Base-by-base conservation (phyloP, 495 filamentous ascomycete genomes). In the Parathielavia appendiculata region DNA sequence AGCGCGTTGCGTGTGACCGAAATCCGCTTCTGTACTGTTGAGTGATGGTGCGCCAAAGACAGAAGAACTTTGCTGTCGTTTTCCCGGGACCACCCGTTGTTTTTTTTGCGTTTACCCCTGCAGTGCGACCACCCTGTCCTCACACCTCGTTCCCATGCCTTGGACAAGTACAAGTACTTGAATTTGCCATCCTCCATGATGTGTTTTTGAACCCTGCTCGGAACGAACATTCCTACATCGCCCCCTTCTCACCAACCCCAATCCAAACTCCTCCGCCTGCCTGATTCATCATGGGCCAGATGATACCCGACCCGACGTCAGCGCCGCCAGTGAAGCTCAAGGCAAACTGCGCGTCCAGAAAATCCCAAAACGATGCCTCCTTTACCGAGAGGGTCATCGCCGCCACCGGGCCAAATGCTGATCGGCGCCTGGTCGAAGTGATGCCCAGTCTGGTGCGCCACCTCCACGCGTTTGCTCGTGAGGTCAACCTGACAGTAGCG, bases 321-420 rank as follows among this genome's bases (percentile, higher is more conserved):
- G 20, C 22, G 11, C 23, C 56, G 26, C 26, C 61, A 35, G 46
- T 52, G n/a, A 54, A 19, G 22, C 22, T 53, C 36, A 56, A 43
- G 14, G 14, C 44, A 32, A 65, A 57, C 19, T 30, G 46, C 14
- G 20, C 32, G 10, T 20, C 51, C 14, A 47, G 54, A 36, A 66
- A 61, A 45, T 46, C 58, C 1, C 58, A 71, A 47, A 67, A 72
- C 66, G 79, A 87, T 65, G 80, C 82, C 41, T 72, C 77, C 49
- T 86, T 90, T 78, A 89, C 85, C 38, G 77, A 85, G 65, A 74
- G 75, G 62, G 86, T 90, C 66, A 83, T 88, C 73, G 79, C 83
- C 57, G 80, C 87, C 32, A 91, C 83, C 50, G 87, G 86, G 2
- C 83, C 84, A 4, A 83, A 86, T 35, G 82, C 83, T 47, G 69